These are phyloP conservation scores for Solanum paucissectum DNA, from an alignment of 257 asterid species.

Conservation along the genomic window DNA sequence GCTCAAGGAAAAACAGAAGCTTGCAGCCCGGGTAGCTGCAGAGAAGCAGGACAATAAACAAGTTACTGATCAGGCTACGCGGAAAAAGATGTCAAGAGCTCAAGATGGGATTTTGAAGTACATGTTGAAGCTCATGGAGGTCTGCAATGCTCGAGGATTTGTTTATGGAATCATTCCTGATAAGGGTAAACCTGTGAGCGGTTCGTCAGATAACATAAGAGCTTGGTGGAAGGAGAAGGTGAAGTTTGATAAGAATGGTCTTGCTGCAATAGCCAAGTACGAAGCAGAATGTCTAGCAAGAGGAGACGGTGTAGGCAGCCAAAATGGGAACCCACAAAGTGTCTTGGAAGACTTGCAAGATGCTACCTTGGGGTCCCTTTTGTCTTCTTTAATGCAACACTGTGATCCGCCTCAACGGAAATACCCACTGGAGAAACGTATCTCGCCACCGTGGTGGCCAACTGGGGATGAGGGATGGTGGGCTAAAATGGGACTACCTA, in stretches of 20 bases:
- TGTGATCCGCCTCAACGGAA: slow-evolving; percentile 63
- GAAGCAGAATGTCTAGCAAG: slow-evolving; percentile 34
- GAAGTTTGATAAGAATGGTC: slow-evolving; percentile 52
- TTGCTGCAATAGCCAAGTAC: slow-evolving; percentile 58
- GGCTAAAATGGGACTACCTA: slow-evolving; percentile 31
- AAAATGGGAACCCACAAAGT: slow-evolving; percentile 17
- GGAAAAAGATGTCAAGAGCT: slow-evolving; percentile 70
- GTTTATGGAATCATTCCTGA: slow-evolving; percentile 71
- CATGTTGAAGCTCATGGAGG: slow-evolving; percentile 73
- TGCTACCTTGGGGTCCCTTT: slow-evolving; percentile 55
- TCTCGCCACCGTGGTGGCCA: slow-evolving; percentile 76
- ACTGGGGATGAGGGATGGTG: slow-evolving; percentile 70
- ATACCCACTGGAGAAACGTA: slow-evolving; percentile 50
- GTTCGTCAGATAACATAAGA: slow-evolving; percentile 56
- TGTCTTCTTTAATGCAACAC: slow-evolving; percentile 62
- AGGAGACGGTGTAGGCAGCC: slow-evolving; percentile 22
- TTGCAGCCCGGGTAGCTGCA: slow-evolving; percentile 39
- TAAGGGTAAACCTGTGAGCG: slow-evolving; percentile 63
- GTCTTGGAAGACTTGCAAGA: slow-evolving; percentile 54
- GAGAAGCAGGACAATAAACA: slow-evolving; percentile 48
- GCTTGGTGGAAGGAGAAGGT: slow-evolving; percentile 87
- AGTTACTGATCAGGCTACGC: slow-evolving; percentile 43
- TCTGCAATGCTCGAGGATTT: slow-evolving; percentile 65
- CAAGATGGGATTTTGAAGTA: slow-evolving; percentile 68
- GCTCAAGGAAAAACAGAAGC: slow-evolving; percentile 50